Conservation (phyloP, 106 monocot species). For the Acorus gramineus region DNA sequence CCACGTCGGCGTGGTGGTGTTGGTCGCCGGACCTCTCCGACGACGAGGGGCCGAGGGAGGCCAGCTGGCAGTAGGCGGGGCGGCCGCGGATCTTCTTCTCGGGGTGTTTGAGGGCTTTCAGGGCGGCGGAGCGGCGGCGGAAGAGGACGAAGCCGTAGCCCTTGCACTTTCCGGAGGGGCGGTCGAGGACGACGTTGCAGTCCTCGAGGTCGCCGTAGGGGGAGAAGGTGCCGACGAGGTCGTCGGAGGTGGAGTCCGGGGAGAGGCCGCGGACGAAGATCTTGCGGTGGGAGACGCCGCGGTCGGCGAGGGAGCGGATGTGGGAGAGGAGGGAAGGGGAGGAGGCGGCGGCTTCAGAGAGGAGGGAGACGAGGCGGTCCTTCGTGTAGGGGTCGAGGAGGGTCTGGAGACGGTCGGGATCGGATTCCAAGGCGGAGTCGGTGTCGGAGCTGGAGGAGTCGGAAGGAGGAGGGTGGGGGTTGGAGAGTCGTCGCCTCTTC, state of each 20-base stretch:
- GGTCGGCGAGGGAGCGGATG: conserved; percentile 8
- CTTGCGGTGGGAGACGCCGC: conserved; percentile 18
- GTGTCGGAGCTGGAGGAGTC: neutral
- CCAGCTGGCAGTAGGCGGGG: conserved; percentile 11
- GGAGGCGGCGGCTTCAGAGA: conserved; percentile 13
- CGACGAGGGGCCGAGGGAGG: conserved; percentile 9
- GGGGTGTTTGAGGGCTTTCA: conserved; percentile 14
- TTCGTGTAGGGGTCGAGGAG: conserved; percentile 14
- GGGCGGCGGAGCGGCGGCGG: neutral
- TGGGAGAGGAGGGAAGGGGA: conserved; percentile 5
- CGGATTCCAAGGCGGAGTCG: neutral
- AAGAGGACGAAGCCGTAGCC: conserved; percentile 21
- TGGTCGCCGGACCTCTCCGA: neutral
- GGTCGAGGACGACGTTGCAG: conserved; percentile 17
- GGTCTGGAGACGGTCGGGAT: neutral
- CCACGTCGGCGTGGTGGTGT: neutral
- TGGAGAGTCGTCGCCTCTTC: neutral
- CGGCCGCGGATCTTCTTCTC: conserved; percentile 14
- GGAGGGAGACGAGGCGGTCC: conserved; percentile 10
- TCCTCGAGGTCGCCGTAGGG: conserved; percentile 5
- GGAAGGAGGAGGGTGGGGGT: neutral
- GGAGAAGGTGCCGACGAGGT: conserved; percentile 4
- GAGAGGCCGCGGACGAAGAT: conserved; percentile 13
- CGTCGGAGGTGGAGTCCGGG: conserved; percentile 9
- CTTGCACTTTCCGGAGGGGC: conserved; percentile 10